Percentiles rank a stretch among this genome's conserved stretches.
Conservation (phyloP, 179 eudicot genomes). For the Spergularia azorica region DNA sequence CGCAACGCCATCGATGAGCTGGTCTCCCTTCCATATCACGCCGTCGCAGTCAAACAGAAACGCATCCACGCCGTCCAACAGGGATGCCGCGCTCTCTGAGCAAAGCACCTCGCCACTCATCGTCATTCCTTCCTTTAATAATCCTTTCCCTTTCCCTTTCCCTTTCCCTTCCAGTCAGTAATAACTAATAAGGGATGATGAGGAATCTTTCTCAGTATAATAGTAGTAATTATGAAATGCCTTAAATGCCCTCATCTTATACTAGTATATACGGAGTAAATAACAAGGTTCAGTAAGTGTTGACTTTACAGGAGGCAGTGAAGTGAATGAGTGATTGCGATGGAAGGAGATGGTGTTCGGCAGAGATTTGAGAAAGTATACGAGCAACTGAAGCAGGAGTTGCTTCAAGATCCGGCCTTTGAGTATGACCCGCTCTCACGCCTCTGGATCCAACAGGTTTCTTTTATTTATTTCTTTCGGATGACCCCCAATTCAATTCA, state of each 20-base stretch:
- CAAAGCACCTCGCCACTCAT: conserved; percentile 31
- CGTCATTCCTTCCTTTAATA: no score
- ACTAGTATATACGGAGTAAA: neutral
- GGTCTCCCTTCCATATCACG: conserved; percentile 89
- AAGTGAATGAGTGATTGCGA: neutral
- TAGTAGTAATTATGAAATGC: no score
- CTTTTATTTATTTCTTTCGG: no score
- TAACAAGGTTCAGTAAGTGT: neutral
- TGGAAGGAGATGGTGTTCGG: conserved; percentile 4
- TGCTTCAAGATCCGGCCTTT: conserved; percentile 31
- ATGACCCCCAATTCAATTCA: no score
- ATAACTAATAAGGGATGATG: no score
- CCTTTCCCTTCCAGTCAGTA: no score
- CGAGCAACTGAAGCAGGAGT: conserved; percentile 17
- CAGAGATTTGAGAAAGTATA: conserved; percentile 25
- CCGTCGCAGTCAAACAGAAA: conserved; percentile 93
- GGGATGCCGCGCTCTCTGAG: conserved; percentile 31
- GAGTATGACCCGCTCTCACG: conserved; percentile 23
- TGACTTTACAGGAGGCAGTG: neutral
- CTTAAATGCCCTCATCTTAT: neutral
- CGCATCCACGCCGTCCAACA: conserved; percentile 58
- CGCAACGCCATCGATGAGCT: conserved; percentile 70
- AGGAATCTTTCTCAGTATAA: no score
- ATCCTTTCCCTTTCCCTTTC: no score
- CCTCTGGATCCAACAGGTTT: conserved; percentile 28